Evolutionary conservation across 768 basidiomycete species (phyloP).

Genomic region (Kwoniella shandongensis): DNA sequence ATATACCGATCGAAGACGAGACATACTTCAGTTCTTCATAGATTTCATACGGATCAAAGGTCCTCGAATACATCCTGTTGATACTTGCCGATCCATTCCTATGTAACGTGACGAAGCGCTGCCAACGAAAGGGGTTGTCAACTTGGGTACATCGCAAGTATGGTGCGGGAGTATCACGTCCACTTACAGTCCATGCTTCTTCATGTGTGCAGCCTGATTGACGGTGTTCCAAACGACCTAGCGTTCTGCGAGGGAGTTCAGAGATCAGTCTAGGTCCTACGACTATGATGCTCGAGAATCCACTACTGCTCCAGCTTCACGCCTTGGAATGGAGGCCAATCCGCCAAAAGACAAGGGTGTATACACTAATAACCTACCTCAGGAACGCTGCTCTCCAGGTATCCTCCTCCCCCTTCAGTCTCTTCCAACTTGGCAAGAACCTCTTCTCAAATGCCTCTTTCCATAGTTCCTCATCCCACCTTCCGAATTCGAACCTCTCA

Average conservation of each 20-base stretch:
- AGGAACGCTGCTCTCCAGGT: constrained; percentile 46
- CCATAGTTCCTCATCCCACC: constrained; percentile 41
- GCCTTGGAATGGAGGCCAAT: background rate
- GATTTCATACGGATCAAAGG: constrained; percentile 49
- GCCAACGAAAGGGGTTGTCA: background rate
- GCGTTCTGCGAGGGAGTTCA: constrained; percentile 26
- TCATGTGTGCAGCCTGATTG: constrained; percentile 48
- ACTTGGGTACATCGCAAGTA: background rate
- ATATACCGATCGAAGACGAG: background rate
- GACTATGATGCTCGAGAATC: no score
- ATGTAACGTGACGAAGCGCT: constrained; percentile 49
- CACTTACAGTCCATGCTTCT: constrained; percentile 49
- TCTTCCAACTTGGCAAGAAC: constrained; percentile 48
- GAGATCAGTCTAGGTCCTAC: no score
- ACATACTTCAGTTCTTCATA: constrained; percentile 48
- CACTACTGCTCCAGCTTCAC: constrained; percentile 1
- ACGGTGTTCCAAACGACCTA: constrained; percentile 46
- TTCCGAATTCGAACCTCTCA: constrained; percentile 37
- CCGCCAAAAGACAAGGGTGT: no score
- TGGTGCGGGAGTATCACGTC: background rate
- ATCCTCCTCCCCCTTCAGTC: constrained; percentile 38
- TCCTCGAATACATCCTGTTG: constrained; percentile 48
- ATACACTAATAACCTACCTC: constrained; percentile 34
- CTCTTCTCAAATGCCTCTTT: constrained; percentile 41
- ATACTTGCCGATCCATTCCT: constrained; percentile 48